A percentile compares a stretch with the other conserved stretches of the same genome.
Evolutionary conservation across 768 basidiomycete genomes (phyloP).

Genomic region (Daedaleopsis nitida): DNA sequence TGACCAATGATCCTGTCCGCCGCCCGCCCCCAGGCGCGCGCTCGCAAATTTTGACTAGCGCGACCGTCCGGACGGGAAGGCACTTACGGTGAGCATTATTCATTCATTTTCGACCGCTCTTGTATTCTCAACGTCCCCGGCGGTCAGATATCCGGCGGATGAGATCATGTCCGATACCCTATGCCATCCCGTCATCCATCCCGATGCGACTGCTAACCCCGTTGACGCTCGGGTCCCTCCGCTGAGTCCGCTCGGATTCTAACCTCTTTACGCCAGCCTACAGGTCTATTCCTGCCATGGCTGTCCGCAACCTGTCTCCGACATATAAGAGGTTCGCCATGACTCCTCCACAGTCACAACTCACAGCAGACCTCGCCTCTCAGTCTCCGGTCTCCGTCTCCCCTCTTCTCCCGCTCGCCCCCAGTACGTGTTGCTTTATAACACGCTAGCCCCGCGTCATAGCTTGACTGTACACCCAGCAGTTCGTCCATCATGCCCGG

Average conservation of each 20-base stretch:
- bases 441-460: background rate
- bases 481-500: conserved; percentile 34
- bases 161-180: conserved; percentile 18
- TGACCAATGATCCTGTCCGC: background rate
- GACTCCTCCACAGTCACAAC: background rate
- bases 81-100: conserved; percentile 7
- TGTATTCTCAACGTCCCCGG: conserved; percentile 13
- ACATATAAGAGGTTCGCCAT: conserved; percentile 14
- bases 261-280: conserved; percentile 9
- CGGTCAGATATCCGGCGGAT: conserved; percentile 11
- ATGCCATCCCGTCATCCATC: conserved; percentile 3
- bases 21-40: conserved; percentile 6
- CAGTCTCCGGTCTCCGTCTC: conserved; percentile 1
- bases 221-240: conserved; percentile 7
- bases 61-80: background rate
- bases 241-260: conserved; percentile 1
- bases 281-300: conserved; percentile 18
- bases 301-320: conserved; percentile 9
- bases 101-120: conserved; percentile 5
- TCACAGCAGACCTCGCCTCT: background rate
- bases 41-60: background rate
- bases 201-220: conserved; percentile 14
- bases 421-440: conserved; percentile 2
- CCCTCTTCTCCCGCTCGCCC: background rate
- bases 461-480: background rate